Conservation (phyloP, 208 protist species). For the Trichomonas vaginalis region DNA sequence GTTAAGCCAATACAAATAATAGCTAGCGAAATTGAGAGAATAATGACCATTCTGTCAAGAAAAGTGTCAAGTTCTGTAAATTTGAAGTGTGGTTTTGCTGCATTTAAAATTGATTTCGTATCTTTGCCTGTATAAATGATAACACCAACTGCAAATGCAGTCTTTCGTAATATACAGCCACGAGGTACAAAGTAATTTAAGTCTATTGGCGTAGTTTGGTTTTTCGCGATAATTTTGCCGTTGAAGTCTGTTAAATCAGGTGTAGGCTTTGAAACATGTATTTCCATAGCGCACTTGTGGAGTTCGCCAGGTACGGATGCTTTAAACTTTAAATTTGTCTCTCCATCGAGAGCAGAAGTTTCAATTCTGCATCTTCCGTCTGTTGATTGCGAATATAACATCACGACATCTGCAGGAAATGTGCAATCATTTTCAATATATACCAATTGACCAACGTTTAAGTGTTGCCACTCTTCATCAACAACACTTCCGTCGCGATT, state of each 20-base stretch:
- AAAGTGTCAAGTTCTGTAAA: conserved; percentile 33
- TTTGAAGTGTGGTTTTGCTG: conserved; percentile 28
- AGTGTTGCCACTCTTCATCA: conserved; percentile 32
- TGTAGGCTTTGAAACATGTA: conserved; percentile 50
- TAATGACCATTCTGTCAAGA: conserved; percentile 36
- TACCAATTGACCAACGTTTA: conserved; percentile 75
- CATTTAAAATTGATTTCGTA: conserved; percentile 47
- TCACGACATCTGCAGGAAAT: conserved; percentile 79
- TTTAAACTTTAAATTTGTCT: conserved; percentile 89
- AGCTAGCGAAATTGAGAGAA: conserved; percentile 38
- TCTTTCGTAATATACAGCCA: conserved; percentile 44
- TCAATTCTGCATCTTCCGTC: conserved; percentile 75
- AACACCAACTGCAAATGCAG: background rate
- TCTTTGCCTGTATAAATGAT: conserved; percentile 46
- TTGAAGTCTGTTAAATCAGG: conserved; percentile 54
- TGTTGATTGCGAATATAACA: conserved; percentile 74
- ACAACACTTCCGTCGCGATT: background rate
- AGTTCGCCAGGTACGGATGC: conserved; percentile 17
- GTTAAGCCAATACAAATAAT: conserved; percentile 30
- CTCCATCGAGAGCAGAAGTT: conserved; percentile 95
- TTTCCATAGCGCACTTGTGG: background rate
- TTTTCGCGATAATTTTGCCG: background rate
- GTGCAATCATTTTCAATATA: conserved; percentile 64
- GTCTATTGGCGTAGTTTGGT: background rate
- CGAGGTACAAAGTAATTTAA: conserved; percentile 23